Conservation (phyloP, 192 early-diverging fungal species). For the Umbelopsis sp. region DNA sequence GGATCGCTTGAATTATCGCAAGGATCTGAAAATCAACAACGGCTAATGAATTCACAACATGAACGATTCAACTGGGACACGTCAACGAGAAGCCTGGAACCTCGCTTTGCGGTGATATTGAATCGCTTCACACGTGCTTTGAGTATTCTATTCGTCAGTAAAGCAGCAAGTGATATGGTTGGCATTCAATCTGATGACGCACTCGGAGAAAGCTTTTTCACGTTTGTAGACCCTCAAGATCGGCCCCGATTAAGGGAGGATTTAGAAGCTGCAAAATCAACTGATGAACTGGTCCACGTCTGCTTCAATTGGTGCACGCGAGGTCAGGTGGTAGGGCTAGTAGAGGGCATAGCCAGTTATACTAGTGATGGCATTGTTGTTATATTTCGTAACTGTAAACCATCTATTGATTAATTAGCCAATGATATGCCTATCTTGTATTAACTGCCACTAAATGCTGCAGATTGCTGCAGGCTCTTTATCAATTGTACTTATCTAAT, state of each 20-base stretch:
- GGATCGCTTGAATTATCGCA: neutral
- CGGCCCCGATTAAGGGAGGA: slow-evolving; percentile 2
- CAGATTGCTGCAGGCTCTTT: no score
- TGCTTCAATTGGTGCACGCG: slow-evolving; percentile 20
- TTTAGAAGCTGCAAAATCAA: slow-evolving; percentile 6
- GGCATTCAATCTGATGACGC: slow-evolving; percentile 3
- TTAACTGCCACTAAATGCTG: neutral
- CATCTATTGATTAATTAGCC: neutral
- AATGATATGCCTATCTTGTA: neutral
- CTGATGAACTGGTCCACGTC: neutral
- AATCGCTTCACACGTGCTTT: slow-evolving; percentile 4
- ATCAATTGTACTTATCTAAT: no score
- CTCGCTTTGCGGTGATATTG: slow-evolving; percentile 11
- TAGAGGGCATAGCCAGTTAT: slow-evolving; percentile 11
- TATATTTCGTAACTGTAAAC: slow-evolving; percentile 6
- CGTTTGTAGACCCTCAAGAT: slow-evolving; percentile 5
- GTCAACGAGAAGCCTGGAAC: neutral
- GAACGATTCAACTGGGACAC: slow-evolving; percentile 14
- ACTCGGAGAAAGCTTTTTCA: neutral
- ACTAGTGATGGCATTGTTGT: slow-evolving; percentile 7
- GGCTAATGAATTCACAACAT: neutral
- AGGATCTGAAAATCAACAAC: slow-evolving; percentile 14
- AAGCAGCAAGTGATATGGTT: slow-evolving; percentile 12
- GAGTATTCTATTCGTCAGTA: slow-evolving; percentile 10
- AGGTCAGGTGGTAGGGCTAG: slow-evolving; percentile 12